phyloP scores from a whole-genome alignment of 108 stramenopile species.

The Stephanodiscus triporus region DNA sequence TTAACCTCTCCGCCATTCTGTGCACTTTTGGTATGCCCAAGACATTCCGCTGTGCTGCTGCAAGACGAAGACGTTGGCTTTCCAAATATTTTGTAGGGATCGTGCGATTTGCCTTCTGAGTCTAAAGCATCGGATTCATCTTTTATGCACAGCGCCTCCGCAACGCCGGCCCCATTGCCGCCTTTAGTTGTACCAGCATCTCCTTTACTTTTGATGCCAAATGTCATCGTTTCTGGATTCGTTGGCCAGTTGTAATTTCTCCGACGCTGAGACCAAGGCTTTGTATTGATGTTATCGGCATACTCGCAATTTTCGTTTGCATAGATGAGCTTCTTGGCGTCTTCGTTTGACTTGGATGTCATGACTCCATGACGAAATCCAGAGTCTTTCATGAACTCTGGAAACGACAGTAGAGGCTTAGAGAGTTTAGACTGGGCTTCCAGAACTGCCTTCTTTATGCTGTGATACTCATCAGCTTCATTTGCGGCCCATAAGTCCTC shows the following conservation, averaged over 20 bases:
- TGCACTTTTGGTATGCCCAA: slow-evolving; percentile 48
- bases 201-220: slow-evolving; percentile 28
- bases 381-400: slow-evolving; percentile 34
- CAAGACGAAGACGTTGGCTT: slow-evolving; percentile 20
- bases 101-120: slow-evolving; percentile 7
- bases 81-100: slow-evolving; percentile 30
- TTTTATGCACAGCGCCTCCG: slow-evolving; percentile 47
- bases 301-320: slow-evolving; percentile 44
- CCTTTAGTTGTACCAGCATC: slow-evolving; percentile 25
- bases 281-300: slow-evolving; percentile 37
- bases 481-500: slow-evolving; percentile 25
- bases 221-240: slow-evolving; percentile 35
- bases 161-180: slow-evolving; percentile 49
- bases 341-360: slow-evolving; percentile 40
- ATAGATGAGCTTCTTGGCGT: slow-evolving; percentile 65
- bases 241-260: slow-evolving; percentile 68
- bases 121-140: slow-evolving; percentile 8
- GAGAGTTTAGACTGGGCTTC: slow-evolving; percentile 27
- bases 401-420: slow-evolving; percentile 61
- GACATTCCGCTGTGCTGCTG: slow-evolving; percentile 42
- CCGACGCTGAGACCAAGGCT: slow-evolving; percentile 64
- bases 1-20: slow-evolving; percentile 11
- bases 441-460: slow-evolving; percentile 5
- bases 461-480: slow-evolving; percentile 23
- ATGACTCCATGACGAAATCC: slow-evolving; percentile 49